Evolutionary conservation across 1,284 basidiomycete genomes (phyloP), one percentile per base, ranked within the genome.

Genomic region (Puccinia triticina): DNA sequence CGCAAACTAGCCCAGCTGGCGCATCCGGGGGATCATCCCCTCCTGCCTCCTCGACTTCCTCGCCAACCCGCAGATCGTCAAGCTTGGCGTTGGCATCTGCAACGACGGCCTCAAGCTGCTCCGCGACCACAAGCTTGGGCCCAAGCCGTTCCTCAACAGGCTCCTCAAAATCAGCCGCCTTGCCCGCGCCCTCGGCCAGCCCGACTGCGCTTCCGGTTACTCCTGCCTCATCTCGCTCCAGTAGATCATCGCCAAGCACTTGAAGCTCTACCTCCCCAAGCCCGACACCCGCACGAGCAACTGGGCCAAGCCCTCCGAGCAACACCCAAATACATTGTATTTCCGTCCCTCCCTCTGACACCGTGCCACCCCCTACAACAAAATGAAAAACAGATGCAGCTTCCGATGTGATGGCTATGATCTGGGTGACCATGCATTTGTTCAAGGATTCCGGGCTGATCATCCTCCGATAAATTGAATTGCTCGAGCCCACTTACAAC

Each of bases 61-160:
- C 34, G 18, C 53, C 16, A 55, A 79, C 40, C 53, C 48, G 0
- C 50, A 48, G 34, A 79, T 79, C n/a, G 53, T 79, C 34, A 79
- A 79, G 43, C 18, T 79, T 12, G 77, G 77, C 23, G 77, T 79
- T 5, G 77, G 77, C 18, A 79, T 79, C 53, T 46, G 66, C 12
- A 79, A 79, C 29, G 77, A 79, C 43, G 77, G 64, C 34, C 48
- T 79, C 50, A 79, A 79, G 40, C 48, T 79, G 37, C 23, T 79
- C 7, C 46, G 77, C 2, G 77, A 79, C 37, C 66, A 67, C 16
- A 69, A 40, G 14, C 29, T 43, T 3, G 26, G 37, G n/a, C 61
- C 26, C 10, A 71, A 50, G 32, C 66, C 77, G 12, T 71, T 53
- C 50, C 66, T 79, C 7, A 53, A 79, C 55, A 55, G 34, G 26